These are phyloP conservation scores for Blepharisma japonicum DNA, from an alignment of 73 alveolate genomes.

Conservation along the genomic window DNA sequence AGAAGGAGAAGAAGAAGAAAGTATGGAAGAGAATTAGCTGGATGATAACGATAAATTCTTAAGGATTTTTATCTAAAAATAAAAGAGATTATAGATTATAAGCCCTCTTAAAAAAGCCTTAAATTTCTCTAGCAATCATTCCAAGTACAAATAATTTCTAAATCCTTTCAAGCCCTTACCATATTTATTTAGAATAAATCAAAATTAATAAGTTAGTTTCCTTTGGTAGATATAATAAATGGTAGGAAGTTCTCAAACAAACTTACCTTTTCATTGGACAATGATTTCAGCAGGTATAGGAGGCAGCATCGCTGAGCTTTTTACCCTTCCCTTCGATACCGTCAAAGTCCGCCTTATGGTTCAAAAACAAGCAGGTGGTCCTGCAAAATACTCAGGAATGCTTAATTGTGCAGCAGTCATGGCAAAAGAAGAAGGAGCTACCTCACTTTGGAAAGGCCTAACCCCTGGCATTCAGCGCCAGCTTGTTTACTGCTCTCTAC, in stretches of 20 bases:
- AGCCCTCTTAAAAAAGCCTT: too few relatives aligned
- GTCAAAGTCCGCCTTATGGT: slow-evolving; percentile 21
- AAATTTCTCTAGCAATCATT: too few relatives aligned
- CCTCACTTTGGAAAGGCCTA: slow-evolving; percentile 39
- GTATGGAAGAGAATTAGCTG: too few relatives aligned
- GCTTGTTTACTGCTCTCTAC: slow-evolving; percentile 44
- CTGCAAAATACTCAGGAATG: background rate
- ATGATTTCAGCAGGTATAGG: slow-evolving; percentile 27
- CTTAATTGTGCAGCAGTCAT: background rate
- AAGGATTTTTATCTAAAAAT: too few relatives aligned
- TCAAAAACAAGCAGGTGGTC: background rate
- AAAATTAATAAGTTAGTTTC: too few relatives aligned
- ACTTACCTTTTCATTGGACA: background rate
- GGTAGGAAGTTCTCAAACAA: slow-evolving; percentile 10
- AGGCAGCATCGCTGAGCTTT: slow-evolving; percentile 27
- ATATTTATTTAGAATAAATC: too few relatives aligned
- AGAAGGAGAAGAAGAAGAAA: too few relatives aligned
- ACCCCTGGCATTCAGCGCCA: slow-evolving; percentile 55
- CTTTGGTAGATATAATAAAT: background rate
- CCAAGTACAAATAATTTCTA: too few relatives aligned
- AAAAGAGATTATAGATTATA: too few relatives aligned
- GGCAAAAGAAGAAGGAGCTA: slow-evolving; percentile 35
- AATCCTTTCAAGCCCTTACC: too few relatives aligned
- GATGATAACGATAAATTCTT: too few relatives aligned
- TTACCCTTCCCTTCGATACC: slow-evolving; percentile 31